Conservation (phyloP, 495 filamentous ascomycete species). For the Pyrenula aspistea region DNA sequence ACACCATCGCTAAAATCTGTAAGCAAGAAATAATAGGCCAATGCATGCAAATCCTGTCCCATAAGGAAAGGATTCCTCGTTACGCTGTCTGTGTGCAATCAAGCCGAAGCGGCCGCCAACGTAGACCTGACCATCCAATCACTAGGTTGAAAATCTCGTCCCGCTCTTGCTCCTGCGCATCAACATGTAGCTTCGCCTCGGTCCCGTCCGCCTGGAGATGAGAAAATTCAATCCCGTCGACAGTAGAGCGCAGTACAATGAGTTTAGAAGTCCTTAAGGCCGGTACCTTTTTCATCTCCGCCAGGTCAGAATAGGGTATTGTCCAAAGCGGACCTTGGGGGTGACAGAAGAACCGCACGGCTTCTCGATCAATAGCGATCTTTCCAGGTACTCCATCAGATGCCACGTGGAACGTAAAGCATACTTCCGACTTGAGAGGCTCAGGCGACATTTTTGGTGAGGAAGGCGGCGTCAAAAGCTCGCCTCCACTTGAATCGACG, state of each 20-base stretch:
- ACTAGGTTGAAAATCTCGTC: conserved; percentile 27
- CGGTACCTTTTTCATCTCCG: conserved; percentile 18
- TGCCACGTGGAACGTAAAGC: not conserved
- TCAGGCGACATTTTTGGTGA: not conserved
- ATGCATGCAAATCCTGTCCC: no score
- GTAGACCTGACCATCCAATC: conserved; percentile 19
- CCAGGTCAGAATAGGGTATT: conserved; percentile 15
- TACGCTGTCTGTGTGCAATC: not conserved
- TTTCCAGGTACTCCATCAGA: not conserved
- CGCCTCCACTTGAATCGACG: not conserved
- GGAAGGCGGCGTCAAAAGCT: not conserved
- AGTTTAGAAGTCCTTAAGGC: conserved; percentile 8
- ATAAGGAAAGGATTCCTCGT: no score
- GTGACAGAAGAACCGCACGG: not conserved
- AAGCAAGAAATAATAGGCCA: no score
- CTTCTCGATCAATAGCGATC: not conserved
- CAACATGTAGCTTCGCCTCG: conserved; percentile 5
- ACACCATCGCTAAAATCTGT: no score
- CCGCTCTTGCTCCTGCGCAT: conserved; percentile 12
- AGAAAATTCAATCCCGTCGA: conserved; percentile 13
- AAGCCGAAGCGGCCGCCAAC: conserved; percentile 7
- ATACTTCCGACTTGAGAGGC: not conserved
- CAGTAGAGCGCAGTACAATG: conserved; percentile 6
- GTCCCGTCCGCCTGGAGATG: conserved; percentile 9
- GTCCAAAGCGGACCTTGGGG: conserved; percentile 11